Percentiles rank a stretch among this genome's conserved stretches.
phyloP scores from a whole-genome alignment of 257 asterid species.

The Handroanthus guayacan region DNA sequence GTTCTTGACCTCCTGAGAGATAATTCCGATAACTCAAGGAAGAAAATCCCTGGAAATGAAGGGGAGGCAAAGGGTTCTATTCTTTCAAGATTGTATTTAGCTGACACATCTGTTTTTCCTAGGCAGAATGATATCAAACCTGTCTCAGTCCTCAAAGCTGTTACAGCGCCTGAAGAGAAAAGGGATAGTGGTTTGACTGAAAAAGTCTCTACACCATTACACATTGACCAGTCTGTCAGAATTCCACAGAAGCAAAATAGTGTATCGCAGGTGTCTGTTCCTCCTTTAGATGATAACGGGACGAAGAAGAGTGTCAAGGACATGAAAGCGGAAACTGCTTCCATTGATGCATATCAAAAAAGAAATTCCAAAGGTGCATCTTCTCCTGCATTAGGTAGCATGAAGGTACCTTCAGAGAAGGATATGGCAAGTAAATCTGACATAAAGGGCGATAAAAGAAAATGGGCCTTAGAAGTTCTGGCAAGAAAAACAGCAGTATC shows the following conservation, averaged over 20 bases:
- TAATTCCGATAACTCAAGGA: slow-evolving; percentile 48
- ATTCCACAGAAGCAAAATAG: slow-evolving; percentile 45
- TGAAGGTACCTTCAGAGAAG: slow-evolving; percentile 54
- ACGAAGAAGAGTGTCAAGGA: slow-evolving; percentile 48
- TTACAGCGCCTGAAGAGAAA: slow-evolving; percentile 44
- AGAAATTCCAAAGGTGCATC: slow-evolving; percentile 46
- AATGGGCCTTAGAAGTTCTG: slow-evolving; percentile 96
- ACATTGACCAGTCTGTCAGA: slow-evolving; percentile 38
- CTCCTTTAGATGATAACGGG: slow-evolving; percentile 47
- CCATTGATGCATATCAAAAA: slow-evolving; percentile 45
- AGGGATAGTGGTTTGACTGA: slow-evolving; percentile 46
- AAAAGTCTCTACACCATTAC: slow-evolving; percentile 39
- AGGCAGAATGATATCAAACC: slow-evolving; percentile 83
- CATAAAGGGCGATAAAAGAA: slow-evolving; percentile 72
- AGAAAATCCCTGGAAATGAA: slow-evolving; percentile 50
- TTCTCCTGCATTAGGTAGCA: slow-evolving; percentile 39
- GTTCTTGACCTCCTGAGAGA: slow-evolving; percentile 83
- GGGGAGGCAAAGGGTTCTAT: slow-evolving; percentile 63
- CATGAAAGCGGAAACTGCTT: slow-evolving; percentile 51
- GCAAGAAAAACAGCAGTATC: slow-evolving; percentile 80
- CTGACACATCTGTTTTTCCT: slow-evolving; percentile 87
- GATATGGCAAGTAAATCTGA: slow-evolving; percentile 52
- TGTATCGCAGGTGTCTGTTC: slow-evolving; percentile 33
- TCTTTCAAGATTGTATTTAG: slow-evolving; percentile 91
- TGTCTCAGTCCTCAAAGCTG: slow-evolving; percentile 48